Evolutionary conservation across 2,329 filamentous ascomycete species (phyloP).

Genomic region (Cytospora piceae): DNA sequence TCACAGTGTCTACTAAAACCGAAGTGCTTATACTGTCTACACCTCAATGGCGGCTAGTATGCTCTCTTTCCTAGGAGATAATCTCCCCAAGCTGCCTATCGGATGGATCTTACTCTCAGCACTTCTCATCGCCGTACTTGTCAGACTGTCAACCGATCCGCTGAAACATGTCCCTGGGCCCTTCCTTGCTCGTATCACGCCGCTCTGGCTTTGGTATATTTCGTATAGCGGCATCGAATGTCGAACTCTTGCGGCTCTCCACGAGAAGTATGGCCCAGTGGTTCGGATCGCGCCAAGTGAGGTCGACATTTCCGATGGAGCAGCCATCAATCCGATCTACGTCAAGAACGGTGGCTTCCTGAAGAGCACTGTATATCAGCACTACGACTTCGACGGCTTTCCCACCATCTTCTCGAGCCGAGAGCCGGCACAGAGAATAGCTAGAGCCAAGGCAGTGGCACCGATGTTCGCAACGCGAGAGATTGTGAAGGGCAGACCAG

Average conservation of each 20-base stretch:
- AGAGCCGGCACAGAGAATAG: slow-evolving; percentile 44
- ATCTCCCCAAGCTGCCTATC: neutral
- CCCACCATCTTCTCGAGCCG: slow-evolving; percentile 56
- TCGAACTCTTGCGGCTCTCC: neutral
- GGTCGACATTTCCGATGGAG: slow-evolving; percentile 48
- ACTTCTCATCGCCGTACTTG: neutral
- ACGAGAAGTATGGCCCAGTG: slow-evolving; percentile 31
- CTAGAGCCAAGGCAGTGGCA: slow-evolving; percentile 53
- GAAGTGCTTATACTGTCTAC: neutral
- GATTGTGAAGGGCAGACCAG: slow-evolving; percentile 39
- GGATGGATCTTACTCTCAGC: neutral
- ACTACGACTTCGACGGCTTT: slow-evolving; percentile 61
- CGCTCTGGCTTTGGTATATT: neutral
- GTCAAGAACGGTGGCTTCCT: slow-evolving; percentile 54
- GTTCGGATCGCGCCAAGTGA: slow-evolving; percentile 44
- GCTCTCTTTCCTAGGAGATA: neutral
- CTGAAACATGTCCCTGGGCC: neutral
- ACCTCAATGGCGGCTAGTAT: neutral
- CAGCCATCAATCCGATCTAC: slow-evolving; percentile 55
- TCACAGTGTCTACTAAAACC: neutral
- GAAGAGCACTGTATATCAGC: slow-evolving; percentile 55
- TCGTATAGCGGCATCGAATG: neutral
- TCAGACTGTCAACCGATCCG: neutral
- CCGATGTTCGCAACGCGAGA: slow-evolving; percentile 49
- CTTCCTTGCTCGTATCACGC: neutral